Conservation (phyloP, 352 stramenopile species). For the Globisporangium cylindrosporum region DNA sequence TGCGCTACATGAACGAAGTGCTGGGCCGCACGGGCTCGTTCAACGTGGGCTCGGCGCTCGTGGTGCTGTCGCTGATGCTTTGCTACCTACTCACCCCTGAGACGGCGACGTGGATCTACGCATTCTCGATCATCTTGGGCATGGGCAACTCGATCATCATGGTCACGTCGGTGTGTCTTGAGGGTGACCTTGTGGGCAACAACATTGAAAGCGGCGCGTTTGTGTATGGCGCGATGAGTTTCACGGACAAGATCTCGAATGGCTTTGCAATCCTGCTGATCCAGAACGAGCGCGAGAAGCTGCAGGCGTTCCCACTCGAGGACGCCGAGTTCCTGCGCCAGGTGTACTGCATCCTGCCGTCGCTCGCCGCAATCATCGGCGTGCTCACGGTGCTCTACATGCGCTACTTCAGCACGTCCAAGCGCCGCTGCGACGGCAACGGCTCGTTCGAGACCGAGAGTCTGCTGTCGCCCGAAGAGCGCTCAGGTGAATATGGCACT, state of each 20-base stretch:
- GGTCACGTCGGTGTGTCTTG: conserved; percentile 82
- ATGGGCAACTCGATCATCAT: conserved; percentile 88
- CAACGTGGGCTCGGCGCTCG: conserved; percentile 47
- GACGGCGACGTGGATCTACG: conserved; percentile 70
- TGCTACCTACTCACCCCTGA: conserved; percentile 60
- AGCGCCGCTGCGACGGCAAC: conserved; percentile 20
- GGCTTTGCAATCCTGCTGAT: conserved; percentile 79
- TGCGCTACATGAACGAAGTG: conserved; percentile 72
- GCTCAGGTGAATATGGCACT: conserved; percentile 22
- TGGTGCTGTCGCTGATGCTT: conserved; percentile 45
- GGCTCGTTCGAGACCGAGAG: conserved; percentile 31
- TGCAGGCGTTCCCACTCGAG: conserved; percentile 47
- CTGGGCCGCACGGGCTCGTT: conserved; percentile 73
- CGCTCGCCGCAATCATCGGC: conserved; percentile 53
- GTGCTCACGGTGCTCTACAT: conserved; percentile 72
- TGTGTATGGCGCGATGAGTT: conserved; percentile 86
- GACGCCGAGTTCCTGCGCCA: conserved; percentile 72
- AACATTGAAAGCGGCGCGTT: conserved; percentile 83
- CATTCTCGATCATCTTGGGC: conserved; percentile 63
- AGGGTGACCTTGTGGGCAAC: conserved; percentile 79
- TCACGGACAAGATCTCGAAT: conserved; percentile 88
- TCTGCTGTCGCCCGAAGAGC: conserved; percentile 19
- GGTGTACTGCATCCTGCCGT: conserved; percentile 71
- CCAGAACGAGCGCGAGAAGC: conserved; percentile 75
- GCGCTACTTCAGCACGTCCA: conserved; percentile 53